phyloP scores from a whole-genome alignment of 139 green algal genomes.

The Trebouxia sp. region DNA sequence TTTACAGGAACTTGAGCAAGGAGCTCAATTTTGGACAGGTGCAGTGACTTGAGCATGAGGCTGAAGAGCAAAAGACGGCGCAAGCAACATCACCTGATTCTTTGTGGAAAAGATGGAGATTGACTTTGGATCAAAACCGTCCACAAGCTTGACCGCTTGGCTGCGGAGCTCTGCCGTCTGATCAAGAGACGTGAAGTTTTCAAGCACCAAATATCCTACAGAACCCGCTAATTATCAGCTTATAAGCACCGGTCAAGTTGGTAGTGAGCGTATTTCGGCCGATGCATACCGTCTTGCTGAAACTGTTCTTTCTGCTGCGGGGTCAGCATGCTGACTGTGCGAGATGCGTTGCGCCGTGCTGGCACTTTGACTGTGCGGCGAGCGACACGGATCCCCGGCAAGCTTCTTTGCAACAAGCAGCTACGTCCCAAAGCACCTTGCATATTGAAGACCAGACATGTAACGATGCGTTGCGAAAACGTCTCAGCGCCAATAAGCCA shows the following conservation, averaged over 20 bases:
- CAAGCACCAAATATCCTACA: slow-evolving; percentile 64
- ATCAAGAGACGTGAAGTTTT: slow-evolving; percentile 51
- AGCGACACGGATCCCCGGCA: too few relatives aligned
- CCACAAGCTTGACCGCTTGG: slow-evolving; percentile 53
- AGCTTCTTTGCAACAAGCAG: too few relatives aligned
- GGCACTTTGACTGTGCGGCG: too few relatives aligned
- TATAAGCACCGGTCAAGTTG: too few relatives aligned
- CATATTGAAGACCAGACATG: too few relatives aligned
- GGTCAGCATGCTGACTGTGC: slow-evolving; percentile 19
- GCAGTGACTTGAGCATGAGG: too few relatives aligned
- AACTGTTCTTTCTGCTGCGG: not conserved
- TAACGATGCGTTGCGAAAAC: too few relatives aligned
- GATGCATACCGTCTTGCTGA: slow-evolving; percentile 4
- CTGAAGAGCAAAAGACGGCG: not conserved
- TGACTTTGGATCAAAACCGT: slow-evolving; percentile 42
- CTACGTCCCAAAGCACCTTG: too few relatives aligned
- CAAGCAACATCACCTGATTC: slow-evolving; percentile 37
- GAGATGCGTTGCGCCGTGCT: too few relatives aligned
- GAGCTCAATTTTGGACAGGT: not conserved
- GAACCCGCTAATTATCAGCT: too few relatives aligned
- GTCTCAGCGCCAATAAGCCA: too few relatives aligned
- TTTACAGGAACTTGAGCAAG: not conserved
- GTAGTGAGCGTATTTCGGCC: too few relatives aligned
- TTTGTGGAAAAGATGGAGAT: slow-evolving; percentile 60
- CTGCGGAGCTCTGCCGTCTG: slow-evolving; percentile 47